Conservation (phyloP, 768 basidiomycete genomes). For the Pseudohyphozyma bogoriensis region DNA sequence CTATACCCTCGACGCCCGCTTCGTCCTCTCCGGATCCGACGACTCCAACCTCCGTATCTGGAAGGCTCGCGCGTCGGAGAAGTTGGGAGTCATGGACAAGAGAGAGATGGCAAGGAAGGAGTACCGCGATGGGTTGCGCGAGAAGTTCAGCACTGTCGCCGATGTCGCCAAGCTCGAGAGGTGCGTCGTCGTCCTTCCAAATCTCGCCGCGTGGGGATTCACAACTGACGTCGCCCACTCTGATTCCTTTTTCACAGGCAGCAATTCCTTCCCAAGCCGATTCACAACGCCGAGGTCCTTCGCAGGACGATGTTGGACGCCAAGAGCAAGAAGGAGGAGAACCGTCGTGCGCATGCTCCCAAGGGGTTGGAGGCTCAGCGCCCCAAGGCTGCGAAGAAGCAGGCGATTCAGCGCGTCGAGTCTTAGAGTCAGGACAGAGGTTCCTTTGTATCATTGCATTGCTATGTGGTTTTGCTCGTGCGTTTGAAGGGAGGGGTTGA, state of each 20-base stretch:
- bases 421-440: no score
- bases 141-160: conserved; percentile 76
- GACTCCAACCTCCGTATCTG: conserved; percentile 34
- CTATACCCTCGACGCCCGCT: conserved; percentile 77
- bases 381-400: conserved; percentile 85
- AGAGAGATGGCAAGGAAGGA: conserved; percentile 85
- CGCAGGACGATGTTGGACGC: conserved; percentile 90
- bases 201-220: background rate
- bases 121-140: conserved; percentile 76
- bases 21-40: conserved; percentile 34
- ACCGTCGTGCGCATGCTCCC: conserved; percentile 77
- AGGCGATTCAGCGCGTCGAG: conserved; percentile 72
- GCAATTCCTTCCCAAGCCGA: conserved; percentile 80
- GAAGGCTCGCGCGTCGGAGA: conserved; percentile 71
- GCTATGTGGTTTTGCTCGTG: no score
- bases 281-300: conserved; percentile 74
- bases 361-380: conserved; percentile 55
- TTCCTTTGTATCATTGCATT: no score
- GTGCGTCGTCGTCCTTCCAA: conserved; percentile 42
- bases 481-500: no score
- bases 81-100: conserved; percentile 79
- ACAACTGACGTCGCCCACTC: no score
- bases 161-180: conserved; percentile 72
- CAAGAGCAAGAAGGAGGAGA: conserved; percentile 80
- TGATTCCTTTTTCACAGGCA: conserved; percentile 43